Percentiles rank a stretch among this genome's conserved stretches.
Conservation (phyloP, 2,329 filamentous ascomycete genomes). For the Mollisiaceae sp. region DNA sequence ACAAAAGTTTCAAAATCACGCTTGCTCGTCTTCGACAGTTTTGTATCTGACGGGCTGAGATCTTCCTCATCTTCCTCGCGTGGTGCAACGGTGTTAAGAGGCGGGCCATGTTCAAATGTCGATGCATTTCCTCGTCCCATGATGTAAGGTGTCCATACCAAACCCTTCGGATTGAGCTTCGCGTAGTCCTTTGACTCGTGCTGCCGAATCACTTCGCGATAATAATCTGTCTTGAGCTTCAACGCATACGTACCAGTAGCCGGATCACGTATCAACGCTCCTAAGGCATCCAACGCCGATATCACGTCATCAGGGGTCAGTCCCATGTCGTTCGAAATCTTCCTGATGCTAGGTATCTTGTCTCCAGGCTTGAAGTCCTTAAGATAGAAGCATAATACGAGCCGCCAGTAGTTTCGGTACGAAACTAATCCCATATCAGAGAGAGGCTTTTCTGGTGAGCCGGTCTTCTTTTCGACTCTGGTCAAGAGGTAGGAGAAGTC, state of each 20-base stretch:
- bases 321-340: conserved; percentile 86
- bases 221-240: conserved; percentile 83
- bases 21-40: conserved; percentile 30
- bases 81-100: conserved; percentile 84
- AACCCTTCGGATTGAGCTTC: conserved; percentile 75
- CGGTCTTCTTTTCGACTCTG: conserved; percentile 88
- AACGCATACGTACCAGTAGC: conserved; percentile 88
- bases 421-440: conserved; percentile 98
- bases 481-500: conserved; percentile 98
- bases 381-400: conserved; percentile 85
- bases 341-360: conserved; percentile 61
- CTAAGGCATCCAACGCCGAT: conserved; percentile 86
- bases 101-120: conserved; percentile 81
- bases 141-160: conserved; percentile 96
- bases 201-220: conserved; percentile 83
- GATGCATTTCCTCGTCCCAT: conserved; percentile 88
- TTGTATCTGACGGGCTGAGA: conserved; percentile 21
- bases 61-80: conserved; percentile 53
- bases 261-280: conserved; percentile 88
- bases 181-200: conserved; percentile 91
- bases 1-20: conserved; percentile 35
- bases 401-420: conserved; percentile 96
- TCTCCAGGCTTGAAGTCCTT: conserved; percentile 62
- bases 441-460: conserved; percentile 94
- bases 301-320: conserved; percentile 97